These are phyloP conservation scores for Saturnispora kantuleensis DNA, from an alignment of 805 yeast genomes.

Conservation along the genomic window DNA sequence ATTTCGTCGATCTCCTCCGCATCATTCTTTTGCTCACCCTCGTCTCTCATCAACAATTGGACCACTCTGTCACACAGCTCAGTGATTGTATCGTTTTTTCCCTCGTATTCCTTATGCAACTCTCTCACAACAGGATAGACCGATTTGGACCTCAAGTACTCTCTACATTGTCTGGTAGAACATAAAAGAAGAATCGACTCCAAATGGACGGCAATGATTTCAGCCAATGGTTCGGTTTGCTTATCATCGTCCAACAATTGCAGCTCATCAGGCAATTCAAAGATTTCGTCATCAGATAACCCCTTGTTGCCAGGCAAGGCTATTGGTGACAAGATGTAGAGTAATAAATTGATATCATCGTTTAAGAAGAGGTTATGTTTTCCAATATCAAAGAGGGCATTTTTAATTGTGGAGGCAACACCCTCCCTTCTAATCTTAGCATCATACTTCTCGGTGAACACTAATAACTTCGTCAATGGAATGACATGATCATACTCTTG, in stretches of 20 bases:
- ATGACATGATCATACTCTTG: constrained; percentile 69
- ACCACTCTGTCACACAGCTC: constrained; percentile 79
- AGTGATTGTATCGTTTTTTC: constrained; percentile 29
- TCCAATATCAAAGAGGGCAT: constrained; percentile 71
- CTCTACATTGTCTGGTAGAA: constrained; percentile 67
- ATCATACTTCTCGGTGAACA: constrained; percentile 74
- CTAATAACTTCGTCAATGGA: constrained; percentile 73
- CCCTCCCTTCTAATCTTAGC: constrained; percentile 80
- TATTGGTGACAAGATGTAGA: constrained; percentile 73
- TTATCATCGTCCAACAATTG: constrained; percentile 72
- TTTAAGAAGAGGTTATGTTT: constrained; percentile 51
- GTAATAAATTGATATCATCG: constrained; percentile 64
- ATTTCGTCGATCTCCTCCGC: constrained; percentile 36
- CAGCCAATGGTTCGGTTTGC: constrained; percentile 59
- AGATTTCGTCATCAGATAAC: constrained; percentile 74
- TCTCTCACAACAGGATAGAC: constrained; percentile 85
- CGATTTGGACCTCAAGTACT: constrained; percentile 64
- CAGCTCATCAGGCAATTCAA: constrained; percentile 79
- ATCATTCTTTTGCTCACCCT: constrained; percentile 42
- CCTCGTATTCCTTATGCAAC: constrained; percentile 51
- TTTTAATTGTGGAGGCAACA: constrained; percentile 86
- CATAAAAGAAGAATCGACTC: constrained; percentile 75
- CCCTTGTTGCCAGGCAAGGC: constrained; percentile 49
- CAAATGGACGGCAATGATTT: constrained; percentile 59
- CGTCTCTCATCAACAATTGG: constrained; percentile 89